Evolutionary conservation across 495 filamentous ascomycete genomes (phyloP), one percentile per base, ranked within the genome.

Genomic region (Xylaria acuta): DNA sequence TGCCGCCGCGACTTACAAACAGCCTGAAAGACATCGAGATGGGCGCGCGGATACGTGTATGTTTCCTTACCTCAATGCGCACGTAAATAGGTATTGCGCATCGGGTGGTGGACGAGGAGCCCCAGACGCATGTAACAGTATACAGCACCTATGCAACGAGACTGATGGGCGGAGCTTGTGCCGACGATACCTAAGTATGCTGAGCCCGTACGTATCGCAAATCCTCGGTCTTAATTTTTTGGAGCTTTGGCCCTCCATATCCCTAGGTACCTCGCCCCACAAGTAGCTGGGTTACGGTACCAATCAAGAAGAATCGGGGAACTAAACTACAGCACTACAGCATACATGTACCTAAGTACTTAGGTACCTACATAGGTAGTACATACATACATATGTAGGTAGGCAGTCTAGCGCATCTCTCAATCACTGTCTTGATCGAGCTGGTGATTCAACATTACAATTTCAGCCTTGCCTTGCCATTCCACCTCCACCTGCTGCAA

Each of bases 11-110:
- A 69, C 77, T 75, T 67, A 76, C 77, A 41, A 85, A 70, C 41
- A 80, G 72, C 70, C 78, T 79, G 77, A 78, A 79, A 74, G 84
- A 83, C 83, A 85, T 85, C 77, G 83, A 82, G 64, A 60, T 53
- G 36, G 32, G 49, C 32, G 60, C 49, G 30, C 72, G 34, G 58
- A 20, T 25, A 20, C n/a, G n/a, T 47, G 22, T 58, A 18, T 64
- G 18, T 70, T 30, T 43, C 20, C 69, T 64, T n/a, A 27, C 67
- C 69, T 74, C 69, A 70, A 78, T 73, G 77, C 77, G 76, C 75
- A 70, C 18, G 56, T 67, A 36, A 47, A 69, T 47, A 32, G 53
- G 65, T 58, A 41, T 65, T 65, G 77, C 77, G 71, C 77, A 79
- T 75, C 64, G 65, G 43, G 65, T 43, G 38, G 34, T 11, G 58